phyloP scores from a whole-genome alignment of 495 filamentous ascomycete genomes.

The Lepidopterella palustris region DNA sequence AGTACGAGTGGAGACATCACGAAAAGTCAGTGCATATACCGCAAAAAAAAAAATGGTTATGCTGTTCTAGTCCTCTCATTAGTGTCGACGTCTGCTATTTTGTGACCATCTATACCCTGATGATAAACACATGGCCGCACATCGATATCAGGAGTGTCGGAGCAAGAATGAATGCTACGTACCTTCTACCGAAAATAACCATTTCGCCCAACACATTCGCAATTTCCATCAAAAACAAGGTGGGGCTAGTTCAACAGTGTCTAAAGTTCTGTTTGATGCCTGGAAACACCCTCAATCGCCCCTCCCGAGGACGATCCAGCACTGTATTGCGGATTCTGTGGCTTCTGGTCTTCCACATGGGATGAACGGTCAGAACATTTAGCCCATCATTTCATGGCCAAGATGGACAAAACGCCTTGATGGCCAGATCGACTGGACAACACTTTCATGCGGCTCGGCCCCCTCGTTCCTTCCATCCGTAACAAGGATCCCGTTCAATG shows the following conservation, averaged over 20 bases:
- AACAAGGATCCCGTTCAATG: no score
- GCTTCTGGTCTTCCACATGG: constrained; percentile 10
- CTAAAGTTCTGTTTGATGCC: constrained; percentile 7
- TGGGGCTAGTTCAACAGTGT: neutral
- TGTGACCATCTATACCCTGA: constrained; percentile 4
- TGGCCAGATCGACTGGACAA: constrained; percentile 15
- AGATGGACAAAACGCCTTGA: constrained; percentile 5
- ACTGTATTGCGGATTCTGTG: constrained; percentile 24
- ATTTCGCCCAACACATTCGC: constrained; percentile 22
- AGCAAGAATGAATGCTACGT: constrained; percentile 16
- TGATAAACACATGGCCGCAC: constrained; percentile 15
- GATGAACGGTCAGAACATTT: constrained; percentile 21
- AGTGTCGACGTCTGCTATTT: neutral
- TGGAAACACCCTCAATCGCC: constrained; percentile 7
- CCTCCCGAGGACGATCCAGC: constrained; percentile 14
- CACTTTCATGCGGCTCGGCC: no score
- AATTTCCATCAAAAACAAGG: constrained; percentile 10
- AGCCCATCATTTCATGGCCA: constrained; percentile 15
- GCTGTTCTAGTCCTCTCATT: constrained; percentile 17
- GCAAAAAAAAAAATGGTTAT: constrained; percentile 18
- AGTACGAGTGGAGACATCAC: constrained; percentile 27
- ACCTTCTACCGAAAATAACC: constrained; percentile 25
- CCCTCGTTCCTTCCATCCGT: no score
- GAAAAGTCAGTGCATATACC: constrained; percentile 22
- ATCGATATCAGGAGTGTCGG: constrained; percentile 19